Percentiles rank a stretch among this genome's conserved stretches.
Conservation (phyloP, 305 asterid species). For the Fraxinus baroniana region DNA sequence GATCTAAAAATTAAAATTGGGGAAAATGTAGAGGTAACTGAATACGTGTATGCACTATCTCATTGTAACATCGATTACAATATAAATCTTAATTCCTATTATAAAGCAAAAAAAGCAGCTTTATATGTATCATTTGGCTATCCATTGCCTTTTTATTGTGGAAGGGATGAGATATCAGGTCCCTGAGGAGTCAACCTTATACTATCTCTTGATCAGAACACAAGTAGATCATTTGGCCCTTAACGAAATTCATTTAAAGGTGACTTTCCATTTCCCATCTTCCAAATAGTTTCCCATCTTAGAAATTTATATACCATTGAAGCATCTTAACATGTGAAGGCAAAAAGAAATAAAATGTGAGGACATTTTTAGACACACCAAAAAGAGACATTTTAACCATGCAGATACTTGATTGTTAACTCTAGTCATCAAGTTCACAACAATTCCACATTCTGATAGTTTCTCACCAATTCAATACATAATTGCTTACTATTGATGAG, state of each 20-base stretch:
- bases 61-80: background rate
- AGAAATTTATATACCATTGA: background rate
- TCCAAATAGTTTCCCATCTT: background rate
- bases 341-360: background rate
- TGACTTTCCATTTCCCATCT: background rate
- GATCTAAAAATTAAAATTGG: background rate
- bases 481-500: background rate
- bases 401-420: too few relatives aligned
- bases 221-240: too few relatives aligned
- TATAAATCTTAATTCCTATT: background rate
- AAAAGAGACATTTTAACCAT: background rate
- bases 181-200: background rate
- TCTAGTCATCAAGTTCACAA: too few relatives aligned
- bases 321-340: background rate
- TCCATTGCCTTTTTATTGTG: background rate
- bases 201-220: background rate
- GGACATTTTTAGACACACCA: background rate
- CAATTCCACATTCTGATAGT: background rate
- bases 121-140: background rate
- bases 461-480: background rate
- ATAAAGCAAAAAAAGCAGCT: background rate
- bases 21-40: background rate
- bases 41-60: background rate
- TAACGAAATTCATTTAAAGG: background rate
- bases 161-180: background rate